phyloP scores from a whole-genome alignment of 768 basidiomycete species.

The Termitomyces heimii region DNA sequence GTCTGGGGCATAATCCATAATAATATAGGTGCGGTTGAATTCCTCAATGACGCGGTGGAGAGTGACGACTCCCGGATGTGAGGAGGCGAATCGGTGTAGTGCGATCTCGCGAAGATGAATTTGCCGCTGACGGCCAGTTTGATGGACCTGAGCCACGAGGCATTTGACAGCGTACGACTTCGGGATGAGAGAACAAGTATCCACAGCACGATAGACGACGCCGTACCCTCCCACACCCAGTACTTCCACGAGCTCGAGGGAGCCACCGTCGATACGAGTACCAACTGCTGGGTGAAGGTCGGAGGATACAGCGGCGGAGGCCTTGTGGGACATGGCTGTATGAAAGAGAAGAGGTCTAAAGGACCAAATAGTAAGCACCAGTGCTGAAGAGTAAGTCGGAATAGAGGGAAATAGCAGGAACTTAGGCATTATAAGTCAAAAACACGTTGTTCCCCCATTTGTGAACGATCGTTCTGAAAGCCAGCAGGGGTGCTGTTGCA shows the following conservation, averaged over 20 bases:
- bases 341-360: conserved; percentile 17
- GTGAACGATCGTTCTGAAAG: conserved; percentile 30
- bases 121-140: conserved; percentile 57
- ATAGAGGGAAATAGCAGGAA: conserved; percentile 24
- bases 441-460: conserved; percentile 13
- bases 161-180: conserved; percentile 90
- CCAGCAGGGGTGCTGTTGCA: conserved; percentile 28
- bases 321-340: conserved; percentile 47
- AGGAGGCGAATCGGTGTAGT: conserved; percentile 69
- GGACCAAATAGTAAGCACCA: conserved; percentile 34
- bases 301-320: conserved; percentile 62
- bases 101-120: conserved; percentile 88
- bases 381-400: conserved; percentile 39
- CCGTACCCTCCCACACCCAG: conserved; percentile 95
- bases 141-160: conserved; percentile 49
- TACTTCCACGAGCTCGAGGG: conserved; percentile 79
- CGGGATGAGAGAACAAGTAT: conserved; percentile 43
- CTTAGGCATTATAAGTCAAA: conserved; percentile 15
- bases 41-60: conserved; percentile 89
- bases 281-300: conserved; percentile 69
- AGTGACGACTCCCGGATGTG: conserved; percentile 79
- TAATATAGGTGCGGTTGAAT: conserved; percentile 73
- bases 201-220: conserved; percentile 88
- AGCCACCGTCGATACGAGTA: conserved; percentile 76
- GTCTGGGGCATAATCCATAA: conserved; percentile 91